These are phyloP conservation scores for Aureobasidium mangrovei DNA, from an alignment of 2,329 filamentous ascomycete genomes.

Conservation along the genomic window DNA sequence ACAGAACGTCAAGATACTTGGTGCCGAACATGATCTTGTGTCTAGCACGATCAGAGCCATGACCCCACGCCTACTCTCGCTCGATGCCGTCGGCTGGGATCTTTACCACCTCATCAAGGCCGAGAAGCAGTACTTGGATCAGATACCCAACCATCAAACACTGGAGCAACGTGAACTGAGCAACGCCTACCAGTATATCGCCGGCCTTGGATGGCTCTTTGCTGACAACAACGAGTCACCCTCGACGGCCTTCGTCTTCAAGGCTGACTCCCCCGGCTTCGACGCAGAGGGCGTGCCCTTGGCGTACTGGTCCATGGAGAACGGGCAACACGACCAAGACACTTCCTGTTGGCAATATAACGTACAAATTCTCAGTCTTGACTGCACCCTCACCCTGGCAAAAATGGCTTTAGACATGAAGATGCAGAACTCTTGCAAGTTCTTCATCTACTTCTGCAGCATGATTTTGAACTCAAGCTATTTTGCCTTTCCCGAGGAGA, in stretches of 20 bases:
- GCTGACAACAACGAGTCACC: neutral
- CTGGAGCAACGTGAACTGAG: neutral
- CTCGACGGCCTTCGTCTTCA: slow-evolving; percentile 1
- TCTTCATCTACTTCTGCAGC: neutral
- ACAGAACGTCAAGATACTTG: slow-evolving; percentile 6
- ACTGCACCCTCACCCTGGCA: neutral
- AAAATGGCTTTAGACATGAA: slow-evolving; percentile 1
- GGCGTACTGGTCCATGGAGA: slow-evolving; percentile 1
- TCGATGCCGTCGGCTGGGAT: slow-evolving; percentile 3
- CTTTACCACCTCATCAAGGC: neutral
- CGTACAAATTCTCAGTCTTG: neutral
- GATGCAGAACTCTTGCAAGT: neutral
- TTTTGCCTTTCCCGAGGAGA: neutral
- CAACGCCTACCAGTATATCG: slow-evolving; percentile 1
- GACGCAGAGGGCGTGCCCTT: neutral
- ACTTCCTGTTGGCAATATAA: neutral
- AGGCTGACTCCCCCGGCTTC: neutral
- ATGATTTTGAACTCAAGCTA: neutral
- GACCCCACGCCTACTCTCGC: neutral
- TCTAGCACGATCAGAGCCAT: neutral
- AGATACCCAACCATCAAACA: neutral
- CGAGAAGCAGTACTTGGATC: slow-evolving; percentile 4
- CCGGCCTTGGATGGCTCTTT: neutral
- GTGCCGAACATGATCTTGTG: slow-evolving; percentile 1
- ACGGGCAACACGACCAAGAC: neutral